Conservation (phyloP, 1,284 basidiomycete genomes). For the Cutaneotrichosporon sp. region DNA sequence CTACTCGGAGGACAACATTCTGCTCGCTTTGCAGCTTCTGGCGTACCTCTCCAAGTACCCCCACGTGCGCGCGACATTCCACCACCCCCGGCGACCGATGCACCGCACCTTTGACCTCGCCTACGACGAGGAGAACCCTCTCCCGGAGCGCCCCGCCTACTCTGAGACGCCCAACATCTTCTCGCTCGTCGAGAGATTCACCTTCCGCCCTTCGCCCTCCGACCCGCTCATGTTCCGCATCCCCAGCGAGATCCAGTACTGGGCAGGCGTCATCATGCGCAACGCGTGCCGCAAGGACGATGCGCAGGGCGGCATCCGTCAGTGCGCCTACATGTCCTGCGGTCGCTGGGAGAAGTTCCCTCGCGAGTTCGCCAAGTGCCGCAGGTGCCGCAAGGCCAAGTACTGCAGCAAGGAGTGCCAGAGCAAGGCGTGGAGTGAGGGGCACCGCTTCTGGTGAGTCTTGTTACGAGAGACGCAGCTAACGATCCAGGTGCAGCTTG, state of each 20-base stretch:
- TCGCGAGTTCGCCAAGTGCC: conserved; percentile 95
- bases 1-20: conserved; percentile 92
- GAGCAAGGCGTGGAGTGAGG: conserved; percentile 94
- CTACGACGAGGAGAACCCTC: conserved; percentile 35
- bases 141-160: conserved; percentile 47
- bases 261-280: conserved; percentile 99
- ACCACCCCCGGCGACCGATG: conserved; percentile 67
- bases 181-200: conserved; percentile 93
- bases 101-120: conserved; percentile 52
- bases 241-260: conserved; percentile 93
- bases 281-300: conserved; percentile 99
- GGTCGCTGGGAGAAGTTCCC: conserved; percentile 93
- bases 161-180: conserved; percentile 77
- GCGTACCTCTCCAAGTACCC: conserved; percentile 98
- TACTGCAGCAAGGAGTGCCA: conserved; percentile 99
- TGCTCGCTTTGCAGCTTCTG: conserved; percentile 85
- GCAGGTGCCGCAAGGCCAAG: conserved; percentile 95
- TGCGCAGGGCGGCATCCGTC: conserved; percentile 83
- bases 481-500: conserved; percentile 32
- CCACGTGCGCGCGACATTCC: conserved; percentile 95
- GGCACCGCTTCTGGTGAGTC: conserved; percentile 73
- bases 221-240: conserved; percentile 73
- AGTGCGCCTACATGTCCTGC: conserved; percentile 98
- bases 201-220: conserved; percentile 81
- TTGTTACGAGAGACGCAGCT: conserved; percentile 8